Conservation (phyloP, 1,284 basidiomycete genomes). For the Mycosarcoma mackinlayi region DNA sequence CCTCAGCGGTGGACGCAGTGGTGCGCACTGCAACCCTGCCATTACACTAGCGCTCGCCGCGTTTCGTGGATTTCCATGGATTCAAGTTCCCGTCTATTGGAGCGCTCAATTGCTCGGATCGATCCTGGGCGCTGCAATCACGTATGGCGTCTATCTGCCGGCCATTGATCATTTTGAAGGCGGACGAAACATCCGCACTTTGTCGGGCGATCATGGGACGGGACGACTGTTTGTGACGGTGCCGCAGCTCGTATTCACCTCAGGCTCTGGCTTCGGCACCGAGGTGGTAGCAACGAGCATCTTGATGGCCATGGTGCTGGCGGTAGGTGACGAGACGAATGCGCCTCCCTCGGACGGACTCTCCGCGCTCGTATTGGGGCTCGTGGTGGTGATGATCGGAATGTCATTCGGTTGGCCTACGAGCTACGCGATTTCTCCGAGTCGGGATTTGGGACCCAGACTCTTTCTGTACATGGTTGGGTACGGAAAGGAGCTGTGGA, state of each 20-base stretch:
- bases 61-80: slow-evolving; percentile 80
- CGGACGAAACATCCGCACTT: slow-evolving; percentile 74
- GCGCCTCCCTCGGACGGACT: slow-evolving; percentile 72
- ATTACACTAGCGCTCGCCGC: slow-evolving; percentile 76
- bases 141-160: slow-evolving; percentile 81
- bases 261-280: slow-evolving; percentile 39
- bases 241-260: slow-evolving; percentile 63
- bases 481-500: slow-evolving; percentile 72
- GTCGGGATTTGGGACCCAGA: slow-evolving; percentile 76
- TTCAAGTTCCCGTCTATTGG: slow-evolving; percentile 80
- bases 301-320: slow-evolving; percentile 51
- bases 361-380: slow-evolving; percentile 73
- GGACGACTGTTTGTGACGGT: slow-evolving; percentile 81
- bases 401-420: slow-evolving; percentile 75
- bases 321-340: slow-evolving; percentile 68
- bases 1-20: slow-evolving; percentile 54
- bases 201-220: slow-evolving; percentile 71
- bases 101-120: slow-evolving; percentile 79
- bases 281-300: slow-evolving; percentile 54
- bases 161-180: slow-evolving; percentile 80
- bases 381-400: slow-evolving; percentile 74
- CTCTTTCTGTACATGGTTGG: slow-evolving; percentile 75
- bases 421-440: slow-evolving; percentile 75
- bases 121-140: slow-evolving; percentile 76
- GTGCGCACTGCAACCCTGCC: slow-evolving; percentile 52